Conservation (phyloP, 1,284 basidiomycete species). For the Cryptococcus sp. region DNA sequence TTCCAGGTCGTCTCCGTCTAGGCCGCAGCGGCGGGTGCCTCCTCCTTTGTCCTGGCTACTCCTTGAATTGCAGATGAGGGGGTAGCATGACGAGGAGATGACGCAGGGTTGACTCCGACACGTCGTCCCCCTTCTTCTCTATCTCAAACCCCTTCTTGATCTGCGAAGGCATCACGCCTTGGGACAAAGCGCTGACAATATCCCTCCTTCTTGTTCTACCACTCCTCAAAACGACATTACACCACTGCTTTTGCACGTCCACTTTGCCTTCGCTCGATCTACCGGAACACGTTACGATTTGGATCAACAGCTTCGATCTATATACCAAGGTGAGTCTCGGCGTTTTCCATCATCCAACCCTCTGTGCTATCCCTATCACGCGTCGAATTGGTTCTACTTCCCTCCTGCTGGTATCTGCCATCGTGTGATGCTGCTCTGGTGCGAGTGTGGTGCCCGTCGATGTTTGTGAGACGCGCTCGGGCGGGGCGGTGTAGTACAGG, state of each 20-base stretch:
- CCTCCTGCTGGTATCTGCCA: too few relatives aligned
- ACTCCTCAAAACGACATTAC: neutral
- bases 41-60: slow-evolving; percentile 4
- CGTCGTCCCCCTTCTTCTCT: neutral
- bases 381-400: neutral
- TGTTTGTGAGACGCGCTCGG: too few relatives aligned
- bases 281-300: neutral
- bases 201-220: neutral
- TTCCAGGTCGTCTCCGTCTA: slow-evolving; percentile 63
- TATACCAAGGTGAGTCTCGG: slow-evolving; percentile 1
- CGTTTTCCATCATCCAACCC: neutral
- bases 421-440: too few relatives aligned
- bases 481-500: too few relatives aligned
- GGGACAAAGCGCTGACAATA: neutral
- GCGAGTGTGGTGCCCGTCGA: too few relatives aligned
- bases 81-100: too few relatives aligned
- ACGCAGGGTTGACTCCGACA: neutral
- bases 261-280: neutral
- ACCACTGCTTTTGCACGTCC: neutral
- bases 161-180: neutral
- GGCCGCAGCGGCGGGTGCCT: slow-evolving; percentile 61
- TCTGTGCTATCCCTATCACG: neutral
- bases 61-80: neutral
- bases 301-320: neutral
- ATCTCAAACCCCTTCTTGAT: neutral